Conservation (phyloP, 1,139 yeast genomes). For the Torulaspora globosa region DNA sequence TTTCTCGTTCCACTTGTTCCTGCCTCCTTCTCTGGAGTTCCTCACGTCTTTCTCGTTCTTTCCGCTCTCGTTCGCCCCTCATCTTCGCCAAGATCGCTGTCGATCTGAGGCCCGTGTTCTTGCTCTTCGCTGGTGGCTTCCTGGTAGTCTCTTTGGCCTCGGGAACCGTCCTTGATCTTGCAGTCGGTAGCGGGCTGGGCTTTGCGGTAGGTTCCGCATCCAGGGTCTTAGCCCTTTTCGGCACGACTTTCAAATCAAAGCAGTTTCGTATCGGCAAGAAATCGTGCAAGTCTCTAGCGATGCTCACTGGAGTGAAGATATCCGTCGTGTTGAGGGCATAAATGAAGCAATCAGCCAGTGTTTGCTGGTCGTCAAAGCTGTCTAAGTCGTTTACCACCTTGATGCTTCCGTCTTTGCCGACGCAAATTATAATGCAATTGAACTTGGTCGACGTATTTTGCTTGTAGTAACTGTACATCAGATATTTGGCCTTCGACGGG, state of each 20-base stretch:
- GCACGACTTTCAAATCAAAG: constrained; percentile 7
- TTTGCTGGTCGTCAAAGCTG: constrained; percentile 16
- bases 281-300: constrained; percentile 20
- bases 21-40: constrained; percentile 29
- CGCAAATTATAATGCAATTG: constrained; percentile 31
- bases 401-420: constrained; percentile 21
- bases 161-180: constrained; percentile 20
- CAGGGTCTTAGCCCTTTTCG: constrained; percentile 14
- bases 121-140: constrained; percentile 15
- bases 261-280: constrained; percentile 26
- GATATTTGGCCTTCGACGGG: constrained; percentile 28
- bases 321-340: constrained; percentile 36
- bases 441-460: constrained; percentile 25
- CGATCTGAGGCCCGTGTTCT: constrained; percentile 31
- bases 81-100: constrained; percentile 35
- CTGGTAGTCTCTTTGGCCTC: constrained; percentile 7
- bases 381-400: constrained; percentile 25
- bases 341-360: constrained; percentile 31
- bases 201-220: constrained; percentile 8
- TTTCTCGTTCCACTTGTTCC: constrained; percentile 15
- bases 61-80: constrained; percentile 34
- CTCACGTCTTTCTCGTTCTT: constrained; percentile 32
- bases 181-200: constrained; percentile 2
- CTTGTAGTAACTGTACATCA: constrained; percentile 32
- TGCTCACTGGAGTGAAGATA: constrained; percentile 27